A percentile compares a stretch with the other conserved stretches of the same genome.
Conservation (phyloP, 2,329 filamentous ascomycete genomes). For the Aureobasidium sp. region DNA sequence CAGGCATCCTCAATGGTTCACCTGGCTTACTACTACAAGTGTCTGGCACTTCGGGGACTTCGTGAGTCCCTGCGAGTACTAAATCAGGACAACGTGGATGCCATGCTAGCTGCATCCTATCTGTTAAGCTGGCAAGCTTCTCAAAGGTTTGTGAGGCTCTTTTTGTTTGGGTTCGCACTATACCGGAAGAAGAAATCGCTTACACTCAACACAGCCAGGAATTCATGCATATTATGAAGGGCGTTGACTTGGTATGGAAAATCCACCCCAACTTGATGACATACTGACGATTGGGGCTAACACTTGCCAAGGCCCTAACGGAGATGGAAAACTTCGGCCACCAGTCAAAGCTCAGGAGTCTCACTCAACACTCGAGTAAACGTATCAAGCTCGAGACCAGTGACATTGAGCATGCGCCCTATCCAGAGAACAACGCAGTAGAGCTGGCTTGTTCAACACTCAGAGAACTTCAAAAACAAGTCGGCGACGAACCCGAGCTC, state of each 20-base stretch:
- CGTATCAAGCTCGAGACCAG: neutral
- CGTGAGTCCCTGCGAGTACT: neutral
- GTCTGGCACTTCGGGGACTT: slow-evolving; percentile 1
- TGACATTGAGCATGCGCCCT: neutral
- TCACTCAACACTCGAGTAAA: neutral
- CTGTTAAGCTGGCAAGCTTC: slow-evolving; percentile 8
- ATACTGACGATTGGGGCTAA: slow-evolving; percentile 2
- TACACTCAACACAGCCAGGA: neutral
- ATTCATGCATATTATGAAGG: slow-evolving; percentile 11
- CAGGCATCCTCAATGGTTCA: neutral
- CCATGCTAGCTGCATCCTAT: slow-evolving; percentile 7
- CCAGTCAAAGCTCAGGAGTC: neutral
- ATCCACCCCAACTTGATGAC: neutral
- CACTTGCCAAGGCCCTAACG: neutral
- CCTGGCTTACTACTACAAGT: slow-evolving; percentile 3
- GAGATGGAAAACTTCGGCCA: slow-evolving; percentile 7
- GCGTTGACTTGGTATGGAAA: slow-evolving; percentile 4
- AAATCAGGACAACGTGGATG: neutral
- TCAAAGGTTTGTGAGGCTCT: slow-evolving; percentile 3
- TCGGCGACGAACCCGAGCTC: slow-evolving; percentile 1
- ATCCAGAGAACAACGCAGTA: neutral
- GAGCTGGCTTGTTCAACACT: slow-evolving; percentile 2
- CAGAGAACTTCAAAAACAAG: neutral
- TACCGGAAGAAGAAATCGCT: neutral
- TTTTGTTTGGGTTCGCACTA: neutral